phyloP scores from a whole-genome alignment of 1,284 basidiomycete genomes.

The Naganishia sp. region DNA sequence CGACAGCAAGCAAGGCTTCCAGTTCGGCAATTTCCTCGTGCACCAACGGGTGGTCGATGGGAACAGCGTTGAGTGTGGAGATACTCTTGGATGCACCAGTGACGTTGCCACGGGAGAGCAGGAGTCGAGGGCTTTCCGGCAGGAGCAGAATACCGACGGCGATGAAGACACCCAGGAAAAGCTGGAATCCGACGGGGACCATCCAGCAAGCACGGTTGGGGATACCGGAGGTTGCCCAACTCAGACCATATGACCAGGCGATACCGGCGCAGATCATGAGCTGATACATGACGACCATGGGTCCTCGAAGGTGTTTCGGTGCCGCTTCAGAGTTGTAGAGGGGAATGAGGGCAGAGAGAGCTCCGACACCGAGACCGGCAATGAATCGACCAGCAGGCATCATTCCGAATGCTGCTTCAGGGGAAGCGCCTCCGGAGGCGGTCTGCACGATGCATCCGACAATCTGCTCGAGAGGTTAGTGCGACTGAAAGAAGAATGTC shows the following conservation, averaged over 20 bases:
- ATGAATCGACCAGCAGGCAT: constrained; percentile 61
- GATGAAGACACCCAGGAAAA: constrained; percentile 42
- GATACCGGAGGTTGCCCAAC: constrained; percentile 67
- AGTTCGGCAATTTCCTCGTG: constrained; percentile 69
- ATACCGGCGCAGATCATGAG: constrained; percentile 71
- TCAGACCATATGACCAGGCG: constrained; percentile 71
- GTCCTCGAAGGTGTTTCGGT: constrained; percentile 71
- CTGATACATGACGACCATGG: constrained; percentile 72
- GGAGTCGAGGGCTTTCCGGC: constrained; percentile 64
- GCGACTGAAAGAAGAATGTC: too few relatives aligned
- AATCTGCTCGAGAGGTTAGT: constrained; percentile 51
- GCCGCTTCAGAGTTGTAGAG: constrained; percentile 78
- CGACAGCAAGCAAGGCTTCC: constrained; percentile 58
- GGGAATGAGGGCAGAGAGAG: constrained; percentile 73
- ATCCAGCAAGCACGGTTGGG: constrained; percentile 68
- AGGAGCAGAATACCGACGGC: constrained; percentile 67
- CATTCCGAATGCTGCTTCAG: constrained; percentile 64
- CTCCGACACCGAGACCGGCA: constrained; percentile 61
- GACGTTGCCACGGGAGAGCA: constrained; percentile 42
- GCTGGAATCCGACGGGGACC: constrained; percentile 50
- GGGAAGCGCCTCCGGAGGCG: constrained; percentile 59
- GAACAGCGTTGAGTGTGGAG: constrained; percentile 66
- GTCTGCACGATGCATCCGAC: constrained; percentile 71
- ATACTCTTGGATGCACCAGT: constrained; percentile 65
- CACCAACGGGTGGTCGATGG: constrained; percentile 65